Evolutionary conservation across 148 eudicot genomes (phyloP), one percentile per base, ranked within the genome.

Genomic region (Nyssa sinensis): DNA sequence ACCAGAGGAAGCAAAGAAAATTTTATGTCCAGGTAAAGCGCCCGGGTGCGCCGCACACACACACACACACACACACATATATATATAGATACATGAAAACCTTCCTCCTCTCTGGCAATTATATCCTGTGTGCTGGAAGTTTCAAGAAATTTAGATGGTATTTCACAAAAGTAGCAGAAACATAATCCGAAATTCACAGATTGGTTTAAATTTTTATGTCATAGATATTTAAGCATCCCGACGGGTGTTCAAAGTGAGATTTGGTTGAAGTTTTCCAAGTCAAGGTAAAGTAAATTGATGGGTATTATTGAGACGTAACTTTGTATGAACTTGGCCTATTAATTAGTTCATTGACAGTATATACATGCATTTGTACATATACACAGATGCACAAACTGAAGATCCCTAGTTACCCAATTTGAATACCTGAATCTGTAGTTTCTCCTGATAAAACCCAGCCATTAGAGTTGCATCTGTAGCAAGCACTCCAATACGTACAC

Each of bases 351-450:
- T 2, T 5, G 25, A 2, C 19, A 21, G 24, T 0, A 37, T 19
- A 1, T 21, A n/a, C 21, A 21, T 55, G 24, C 8, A 19, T 55
- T 55, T 24, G 21, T 55, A 2, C 7, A 7, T 49, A 49, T 14
- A 49, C 11, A 49, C 11, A 37, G 4, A 37, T 49, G 11, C 2
- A 49, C 2, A 49, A 6, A 49, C 2, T 3, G 0, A 55, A 21
- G 24, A 19, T 7, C 23, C 17, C 7, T 17, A 55, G 23, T n/a
- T 55, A n/a, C 24, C 58, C 16, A 51, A 17, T 14, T 51, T 13
- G 58, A 19, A 14, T 77, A 88, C 92, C 93, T 79, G 82, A 11
- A 59, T 81, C 58, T 81, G 81, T 47, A 89, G 78, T 64, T 82
- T 80, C 34, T 86, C 80, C 72, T 75, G 82, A 60, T 86, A 89